Evolutionary conservation across 2,329 filamentous ascomycete genomes (phyloP).

Genomic region (Fusarium sp.): DNA sequence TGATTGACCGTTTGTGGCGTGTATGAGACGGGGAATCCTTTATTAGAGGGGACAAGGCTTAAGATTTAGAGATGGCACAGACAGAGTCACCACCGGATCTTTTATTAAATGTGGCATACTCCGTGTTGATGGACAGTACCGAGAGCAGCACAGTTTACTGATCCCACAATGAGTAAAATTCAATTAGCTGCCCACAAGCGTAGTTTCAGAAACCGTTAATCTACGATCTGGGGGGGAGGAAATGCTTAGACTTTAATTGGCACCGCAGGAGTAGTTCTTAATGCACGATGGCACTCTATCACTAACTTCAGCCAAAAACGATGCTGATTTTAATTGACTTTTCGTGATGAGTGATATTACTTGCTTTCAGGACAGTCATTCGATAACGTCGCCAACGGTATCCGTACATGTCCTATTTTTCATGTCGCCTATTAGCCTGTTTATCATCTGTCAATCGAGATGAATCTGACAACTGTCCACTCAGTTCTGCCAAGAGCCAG

Average conservation of each 20-base stretch:
- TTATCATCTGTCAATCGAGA: slow-evolving; percentile 2
- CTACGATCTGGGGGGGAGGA: slow-evolving; percentile 3
- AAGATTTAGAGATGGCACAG: slow-evolving; percentile 13
- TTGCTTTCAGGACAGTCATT: neutral
- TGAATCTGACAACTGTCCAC: slow-evolving; percentile 1
- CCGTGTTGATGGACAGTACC: neutral
- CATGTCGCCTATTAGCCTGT: neutral
- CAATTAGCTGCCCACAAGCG: slow-evolving; percentile 28
- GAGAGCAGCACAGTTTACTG: slow-evolving; percentile 13
- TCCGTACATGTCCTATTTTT: neutral
- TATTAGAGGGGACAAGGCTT: slow-evolving; percentile 13
- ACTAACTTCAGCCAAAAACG: neutral
- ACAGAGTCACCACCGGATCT: slow-evolving; percentile 24
- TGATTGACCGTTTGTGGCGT: slow-evolving; percentile 37
- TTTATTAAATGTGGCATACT: slow-evolving; percentile 18
- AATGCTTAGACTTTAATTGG: slow-evolving; percentile 12
- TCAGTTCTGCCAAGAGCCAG: slow-evolving; percentile 18
- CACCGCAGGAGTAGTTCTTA: neutral
- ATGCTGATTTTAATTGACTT: slow-evolving; percentile 1
- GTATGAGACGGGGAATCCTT: slow-evolving; percentile 26
- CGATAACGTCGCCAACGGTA: neutral
- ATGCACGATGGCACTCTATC: slow-evolving; percentile 8
- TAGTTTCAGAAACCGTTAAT: slow-evolving; percentile 38
- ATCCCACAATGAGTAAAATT: slow-evolving; percentile 36
- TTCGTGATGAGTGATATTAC: neutral